phyloP scores from a whole-genome alignment of 2,329 filamentous ascomycete genomes.

The Didymellaceae sp. region DNA sequence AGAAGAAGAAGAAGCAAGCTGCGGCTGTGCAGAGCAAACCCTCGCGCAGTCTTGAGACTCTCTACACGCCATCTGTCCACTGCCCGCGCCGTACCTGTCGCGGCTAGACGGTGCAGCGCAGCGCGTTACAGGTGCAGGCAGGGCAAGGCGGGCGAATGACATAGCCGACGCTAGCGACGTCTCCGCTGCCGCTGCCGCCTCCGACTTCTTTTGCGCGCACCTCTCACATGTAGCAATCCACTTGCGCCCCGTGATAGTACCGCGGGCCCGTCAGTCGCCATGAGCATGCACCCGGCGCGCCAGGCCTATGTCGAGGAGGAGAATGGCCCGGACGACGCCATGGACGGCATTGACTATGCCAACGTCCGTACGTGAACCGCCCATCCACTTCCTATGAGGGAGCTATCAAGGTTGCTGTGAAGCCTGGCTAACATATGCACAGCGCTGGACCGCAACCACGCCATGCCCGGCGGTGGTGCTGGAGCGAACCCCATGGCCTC shows the following conservation, averaged over 20 bases:
- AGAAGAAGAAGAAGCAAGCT: neutral
- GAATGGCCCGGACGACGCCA: slow-evolving; percentile 64
- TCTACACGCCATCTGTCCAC: slow-evolving; percentile 12
- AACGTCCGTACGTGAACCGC: slow-evolving; percentile 64
- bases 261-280: slow-evolving; percentile 29
- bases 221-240: slow-evolving; percentile 2
- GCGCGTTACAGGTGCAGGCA: slow-evolving; percentile 2
- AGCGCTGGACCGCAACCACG: slow-evolving; percentile 82
- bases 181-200: neutral
- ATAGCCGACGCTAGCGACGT: slow-evolving; percentile 33
- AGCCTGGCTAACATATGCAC: neutral
- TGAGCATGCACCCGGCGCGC: slow-evolving; percentile 81
- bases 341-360: slow-evolving; percentile 65
- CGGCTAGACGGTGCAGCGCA: slow-evolving; percentile 11
- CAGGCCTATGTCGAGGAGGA: slow-evolving; percentile 94
- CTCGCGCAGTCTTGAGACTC: neutral
- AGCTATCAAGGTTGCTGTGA: neutral
- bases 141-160: slow-evolving; percentile 21
- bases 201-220: slow-evolving; percentile 29
- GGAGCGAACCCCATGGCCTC: slow-evolving; percentile 82
- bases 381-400: neutral
- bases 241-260: slow-evolving; percentile 18
- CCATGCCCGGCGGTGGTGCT: slow-evolving; percentile 72
- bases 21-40: neutral
- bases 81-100: neutral